Evolutionary conservation across 805 yeast genomes (phyloP), one percentile per base, ranked within the genome.

Genomic region (Grigorovia transvaalensis): DNA sequence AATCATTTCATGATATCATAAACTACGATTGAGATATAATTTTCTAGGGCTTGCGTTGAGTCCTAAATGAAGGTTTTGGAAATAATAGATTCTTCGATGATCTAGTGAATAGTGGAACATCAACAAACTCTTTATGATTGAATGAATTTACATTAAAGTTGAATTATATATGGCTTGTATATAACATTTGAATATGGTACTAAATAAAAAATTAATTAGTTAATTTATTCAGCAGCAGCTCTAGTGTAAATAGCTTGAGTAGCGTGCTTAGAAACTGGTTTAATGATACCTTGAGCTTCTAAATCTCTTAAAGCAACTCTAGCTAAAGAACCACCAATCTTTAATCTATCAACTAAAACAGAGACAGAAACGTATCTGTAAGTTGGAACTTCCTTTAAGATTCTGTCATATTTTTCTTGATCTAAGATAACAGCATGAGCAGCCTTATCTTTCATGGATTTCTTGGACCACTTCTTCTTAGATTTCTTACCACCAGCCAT

Each of bases 401-500:
- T 87, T 82, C 97, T 88, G 95, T 93, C 99, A 81, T 85, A 91
- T 75, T 91, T 88, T 68, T 93, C 95, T 82, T 93, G 97, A 78
- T 93, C 99, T 71, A 93, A 81, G 75, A 87, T 80, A 71, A 93
- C 90, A 73, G 89, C 84, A 84, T 93, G 99, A 76, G 88, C 91
- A 70, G 99, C 98, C 95, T 87, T 91, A 80, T 93, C 99, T 90
- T 95, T 93, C 77, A 89, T 96, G 85, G 95, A 89, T 79, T 96
- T 96, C 85, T 91, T 90, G 86, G 95, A 87, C 99, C 98, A 93
- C 96, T 93, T 93, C 95, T 93, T 91, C 89, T 93, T 93, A 78
- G 96, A 88, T 75, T 91, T 89, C 87, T 90, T 90, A 85, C 97
- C 96, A 86, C 97, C 97, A 76, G 97, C 96, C 85, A 88, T 81